Conservation (phyloP, 257 asterid species). For the Craterostigma plantagineum region DNA sequence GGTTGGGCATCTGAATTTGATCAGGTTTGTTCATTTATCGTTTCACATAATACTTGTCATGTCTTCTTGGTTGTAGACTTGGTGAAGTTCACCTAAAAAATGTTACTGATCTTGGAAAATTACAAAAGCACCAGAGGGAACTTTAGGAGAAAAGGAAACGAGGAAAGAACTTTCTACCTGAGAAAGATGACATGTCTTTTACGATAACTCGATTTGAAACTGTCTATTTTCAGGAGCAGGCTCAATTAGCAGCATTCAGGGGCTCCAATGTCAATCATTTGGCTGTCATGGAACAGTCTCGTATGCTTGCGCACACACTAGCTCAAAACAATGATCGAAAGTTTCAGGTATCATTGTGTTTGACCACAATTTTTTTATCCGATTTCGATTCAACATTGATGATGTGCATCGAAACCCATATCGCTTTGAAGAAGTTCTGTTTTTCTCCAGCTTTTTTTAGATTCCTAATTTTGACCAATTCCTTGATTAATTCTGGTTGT, state of each 20-base stretch:
- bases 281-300: conserved; percentile 87
- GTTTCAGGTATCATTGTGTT: conserved; percentile 49
- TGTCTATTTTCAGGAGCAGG: conserved; percentile 44
- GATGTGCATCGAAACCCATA: too few species aligned
- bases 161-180: too few species aligned
- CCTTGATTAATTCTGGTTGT: conserved; percentile 6
- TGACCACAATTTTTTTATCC: too few species aligned
- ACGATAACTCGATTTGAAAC: too few species aligned
- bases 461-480: conserved; percentile 2
- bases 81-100: too few species aligned
- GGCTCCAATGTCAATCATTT: conserved; percentile 35
- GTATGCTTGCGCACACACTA: conserved; percentile 80
- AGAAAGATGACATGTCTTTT: too few species aligned
- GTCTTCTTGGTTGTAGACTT: too few species aligned
- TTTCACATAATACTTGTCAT: too few species aligned
- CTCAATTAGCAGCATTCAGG: conserved; percentile 54
- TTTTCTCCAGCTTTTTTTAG: conserved; percentile 6
- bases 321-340: conserved; percentile 91
- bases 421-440: neutral
- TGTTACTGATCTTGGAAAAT: too few species aligned
- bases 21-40: conserved; percentile 37
- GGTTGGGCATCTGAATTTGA: conserved; percentile 99
- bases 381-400: too few species aligned
- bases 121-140: too few species aligned
- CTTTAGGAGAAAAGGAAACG: too few species aligned